These are phyloP conservation scores for Phyllosticta ampelicida DNA, from an alignment of 2,329 filamentous ascomycete genomes.

Conservation along the genomic window DNA sequence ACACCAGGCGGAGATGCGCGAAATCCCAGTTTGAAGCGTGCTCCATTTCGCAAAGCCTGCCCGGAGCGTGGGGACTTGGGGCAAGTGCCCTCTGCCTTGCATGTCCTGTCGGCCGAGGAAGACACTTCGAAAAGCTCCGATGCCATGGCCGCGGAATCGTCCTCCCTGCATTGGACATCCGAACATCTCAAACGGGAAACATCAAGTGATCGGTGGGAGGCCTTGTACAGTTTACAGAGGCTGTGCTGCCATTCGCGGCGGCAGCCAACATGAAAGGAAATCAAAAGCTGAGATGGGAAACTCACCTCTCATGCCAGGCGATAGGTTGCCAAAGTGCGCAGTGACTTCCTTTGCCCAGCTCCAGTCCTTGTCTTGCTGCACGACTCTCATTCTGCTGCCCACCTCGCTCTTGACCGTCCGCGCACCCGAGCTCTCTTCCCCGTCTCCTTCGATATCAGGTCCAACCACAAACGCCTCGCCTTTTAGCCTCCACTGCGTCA, in stretches of 20 bases:
- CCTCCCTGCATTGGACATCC: slow-evolving; percentile 2
- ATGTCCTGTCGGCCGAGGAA: neutral
- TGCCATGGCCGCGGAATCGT: neutral
- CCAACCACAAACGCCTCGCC: slow-evolving; percentile 68
- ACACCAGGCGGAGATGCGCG: neutral
- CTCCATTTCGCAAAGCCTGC: neutral
- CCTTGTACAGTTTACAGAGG: neutral
- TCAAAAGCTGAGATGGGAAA: slow-evolving; percentile 5
- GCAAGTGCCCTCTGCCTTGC: slow-evolving; percentile 1
- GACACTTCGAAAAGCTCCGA: neutral
- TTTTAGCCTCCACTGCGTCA: slow-evolving; percentile 75
- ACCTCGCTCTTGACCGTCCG: slow-evolving; percentile 51
- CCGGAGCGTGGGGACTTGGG: neutral
- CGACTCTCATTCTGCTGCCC: slow-evolving; percentile 50
- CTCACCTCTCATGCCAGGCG: slow-evolving; percentile 63
- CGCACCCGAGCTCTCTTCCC: slow-evolving; percentile 44
- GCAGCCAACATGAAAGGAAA: neutral
- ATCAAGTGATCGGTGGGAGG: neutral
- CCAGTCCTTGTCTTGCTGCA: slow-evolving; percentile 47
- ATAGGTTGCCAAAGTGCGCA: slow-evolving; percentile 81
- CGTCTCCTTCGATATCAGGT: slow-evolving; percentile 49
- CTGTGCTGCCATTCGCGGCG: neutral
- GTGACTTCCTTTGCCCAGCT: slow-evolving; percentile 71
- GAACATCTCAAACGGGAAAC: neutral
- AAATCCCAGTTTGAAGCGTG: slow-evolving; percentile 1